These are phyloP conservation scores for Brasenia schreberi DNA, from an alignment of 164 flowering plant genomes.

Conservation along the genomic window DNA sequence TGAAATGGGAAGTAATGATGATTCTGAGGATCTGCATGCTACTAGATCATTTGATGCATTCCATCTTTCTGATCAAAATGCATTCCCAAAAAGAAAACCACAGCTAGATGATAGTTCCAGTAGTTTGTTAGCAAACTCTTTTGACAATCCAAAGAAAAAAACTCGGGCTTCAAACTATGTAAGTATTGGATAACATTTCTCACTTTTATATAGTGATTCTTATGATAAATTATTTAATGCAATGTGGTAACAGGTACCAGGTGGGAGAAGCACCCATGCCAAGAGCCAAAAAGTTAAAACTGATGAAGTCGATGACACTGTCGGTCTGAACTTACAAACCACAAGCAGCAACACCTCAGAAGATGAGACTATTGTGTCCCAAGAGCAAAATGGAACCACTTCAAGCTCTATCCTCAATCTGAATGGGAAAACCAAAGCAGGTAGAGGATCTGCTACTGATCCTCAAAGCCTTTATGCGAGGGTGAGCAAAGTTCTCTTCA, in stretches of 20 bases:
- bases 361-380: slow-evolving; percentile 48
- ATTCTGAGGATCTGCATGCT: slow-evolving; percentile 13
- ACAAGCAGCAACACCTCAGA: slow-evolving; percentile 52
- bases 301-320: slow-evolving; percentile 23
- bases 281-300: slow-evolving; percentile 23
- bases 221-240: background rate
- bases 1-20: slow-evolving; percentile 15
- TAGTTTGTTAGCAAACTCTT: slow-evolving; percentile 6
- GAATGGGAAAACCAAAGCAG: slow-evolving; percentile 55
- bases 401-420: slow-evolving; percentile 20
- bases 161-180: slow-evolving; percentile 27
- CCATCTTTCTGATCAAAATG: slow-evolving; percentile 6
- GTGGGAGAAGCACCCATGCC: slow-evolving; percentile 28
- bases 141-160: slow-evolving; percentile 37
- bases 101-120: slow-evolving; percentile 4
- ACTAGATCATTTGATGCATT: slow-evolving; percentile 6
- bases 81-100: slow-evolving; percentile 12
- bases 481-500: slow-evolving; percentile 23
- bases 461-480: slow-evolving; percentile 98
- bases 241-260: slow-evolving; percentile 18
- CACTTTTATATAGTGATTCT: background rate
- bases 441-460: slow-evolving; percentile 73
- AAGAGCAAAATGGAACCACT: slow-evolving; percentile 24
- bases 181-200: slow-evolving; percentile 12
- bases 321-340: slow-evolving; percentile 18